Conservation (phyloP, 495 filamentous ascomycete genomes). For the Annulohypoxylon nitens region DNA sequence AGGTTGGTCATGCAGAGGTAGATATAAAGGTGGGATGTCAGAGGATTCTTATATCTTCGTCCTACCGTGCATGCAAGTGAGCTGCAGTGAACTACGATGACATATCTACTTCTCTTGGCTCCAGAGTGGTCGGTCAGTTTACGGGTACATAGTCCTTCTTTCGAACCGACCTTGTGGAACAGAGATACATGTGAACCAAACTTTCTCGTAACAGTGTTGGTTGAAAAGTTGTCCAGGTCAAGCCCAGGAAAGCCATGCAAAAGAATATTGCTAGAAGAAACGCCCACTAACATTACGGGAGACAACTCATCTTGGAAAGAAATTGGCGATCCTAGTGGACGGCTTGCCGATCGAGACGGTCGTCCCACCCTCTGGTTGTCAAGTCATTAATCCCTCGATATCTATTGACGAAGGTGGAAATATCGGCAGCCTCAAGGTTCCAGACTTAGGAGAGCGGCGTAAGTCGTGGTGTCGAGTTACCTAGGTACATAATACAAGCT, state of each 20-base stretch:
- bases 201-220: slow-evolving; percentile 20
- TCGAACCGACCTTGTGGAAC: slow-evolving; percentile 22
- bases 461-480: slow-evolving; percentile 22
- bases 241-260: slow-evolving; percentile 23
- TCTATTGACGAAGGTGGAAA: slow-evolving; percentile 27
- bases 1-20: slow-evolving; percentile 43
- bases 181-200: slow-evolving; percentile 25
- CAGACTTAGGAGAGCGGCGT: slow-evolving; percentile 20
- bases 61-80: slow-evolving; percentile 40
- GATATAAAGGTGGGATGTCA: slow-evolving; percentile 42
- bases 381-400: slow-evolving; percentile 24
- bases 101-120: slow-evolving; percentile 26
- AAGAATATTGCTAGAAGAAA: slow-evolving; percentile 21
- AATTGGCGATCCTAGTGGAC: slow-evolving; percentile 31
- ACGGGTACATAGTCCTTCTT: slow-evolving; percentile 18
- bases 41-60: slow-evolving; percentile 53
- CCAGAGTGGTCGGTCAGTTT: slow-evolving; percentile 23
- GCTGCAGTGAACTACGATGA: slow-evolving; percentile 38
- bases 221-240: slow-evolving; percentile 13
- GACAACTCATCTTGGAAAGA: slow-evolving; percentile 28
- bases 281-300: slow-evolving; percentile 24
- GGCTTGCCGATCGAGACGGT: slow-evolving; percentile 32
- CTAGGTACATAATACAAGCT: slow-evolving; percentile 26
- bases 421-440: slow-evolving; percentile 26
- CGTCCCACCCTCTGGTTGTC: slow-evolving; percentile 24